These are phyloP conservation scores for Panaeolus cyanescens DNA, from an alignment of 768 basidiomycete species.

Conservation along the genomic window DNA sequence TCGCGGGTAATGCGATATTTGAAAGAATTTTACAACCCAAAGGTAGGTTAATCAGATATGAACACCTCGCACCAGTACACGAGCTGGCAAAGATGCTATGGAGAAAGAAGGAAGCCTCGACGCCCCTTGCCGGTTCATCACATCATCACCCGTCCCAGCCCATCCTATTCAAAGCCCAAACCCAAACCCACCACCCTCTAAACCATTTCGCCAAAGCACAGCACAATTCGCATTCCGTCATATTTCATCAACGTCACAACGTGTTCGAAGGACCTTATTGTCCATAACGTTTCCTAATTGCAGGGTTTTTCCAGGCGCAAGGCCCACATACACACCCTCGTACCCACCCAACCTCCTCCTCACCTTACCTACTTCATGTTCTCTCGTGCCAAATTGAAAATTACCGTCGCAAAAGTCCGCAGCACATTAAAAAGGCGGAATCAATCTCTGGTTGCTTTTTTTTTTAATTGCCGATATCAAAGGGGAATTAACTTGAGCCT, in stretches of 20 bases:
- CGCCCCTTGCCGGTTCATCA: background rate
- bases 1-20: background rate
- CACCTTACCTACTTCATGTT: background rate
- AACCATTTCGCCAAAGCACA: background rate
- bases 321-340: background rate
- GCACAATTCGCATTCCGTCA: background rate
- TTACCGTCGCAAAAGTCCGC: background rate
- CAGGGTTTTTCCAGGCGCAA: background rate
- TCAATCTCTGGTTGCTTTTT: background rate
- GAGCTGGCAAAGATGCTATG: background rate
- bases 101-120: background rate
- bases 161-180: background rate
- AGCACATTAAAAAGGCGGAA: background rate
- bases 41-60: background rate
- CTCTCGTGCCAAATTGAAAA: background rate
- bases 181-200: background rate
- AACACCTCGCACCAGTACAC: background rate
- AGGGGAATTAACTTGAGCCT: too few species aligned
- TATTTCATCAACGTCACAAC: conserved; percentile 1
- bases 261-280: background rate
- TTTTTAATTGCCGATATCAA: conserved; percentile 2
- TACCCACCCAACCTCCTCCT: background rate
- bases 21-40: background rate
- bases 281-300: background rate
- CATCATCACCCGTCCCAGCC: background rate